Conservation (phyloP, 2,329 filamentous ascomycete species). For the Lasiodiplodia gonubiensis region DNA sequence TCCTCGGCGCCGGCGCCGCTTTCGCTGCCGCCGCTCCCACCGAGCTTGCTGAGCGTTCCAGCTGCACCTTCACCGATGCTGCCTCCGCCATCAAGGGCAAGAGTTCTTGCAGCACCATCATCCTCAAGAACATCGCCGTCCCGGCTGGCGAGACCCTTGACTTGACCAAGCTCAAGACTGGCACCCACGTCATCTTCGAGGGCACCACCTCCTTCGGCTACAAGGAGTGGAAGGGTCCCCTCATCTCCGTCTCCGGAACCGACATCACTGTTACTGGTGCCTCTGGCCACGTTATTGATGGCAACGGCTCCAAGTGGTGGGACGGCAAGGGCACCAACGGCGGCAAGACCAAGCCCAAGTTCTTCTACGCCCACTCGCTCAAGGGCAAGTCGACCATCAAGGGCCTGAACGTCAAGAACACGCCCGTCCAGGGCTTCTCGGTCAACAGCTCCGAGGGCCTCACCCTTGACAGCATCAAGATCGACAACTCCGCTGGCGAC, state of each 20-base stretch:
- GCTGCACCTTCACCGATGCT: constrained; percentile 33
- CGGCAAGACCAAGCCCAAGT: constrained; percentile 42
- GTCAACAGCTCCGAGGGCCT: constrained; percentile 48
- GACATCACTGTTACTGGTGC: constrained; percentile 49
- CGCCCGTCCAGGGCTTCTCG: constrained; percentile 58
- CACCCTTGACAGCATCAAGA: constrained; percentile 53
- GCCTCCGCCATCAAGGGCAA: constrained; percentile 28
- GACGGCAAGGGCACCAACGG: constrained; percentile 55
- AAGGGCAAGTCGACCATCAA: constrained; percentile 41
- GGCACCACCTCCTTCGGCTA: constrained; percentile 44
- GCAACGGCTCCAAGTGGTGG: constrained; percentile 52
- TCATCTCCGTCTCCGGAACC: constrained; percentile 48
- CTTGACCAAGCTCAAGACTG: constrained; percentile 58
- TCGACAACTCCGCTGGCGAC: constrained; percentile 59
- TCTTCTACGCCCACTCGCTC: constrained; percentile 31
- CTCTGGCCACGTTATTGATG: constrained; percentile 45
- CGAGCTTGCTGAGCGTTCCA: constrained; percentile 5
- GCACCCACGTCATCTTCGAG: constrained; percentile 35
- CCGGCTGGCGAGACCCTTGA: constrained; percentile 56
- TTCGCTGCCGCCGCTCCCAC: constrained; percentile 25
- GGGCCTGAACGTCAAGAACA: constrained; percentile 59
- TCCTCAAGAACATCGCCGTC: constrained; percentile 27
- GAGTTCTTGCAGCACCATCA: constrained; percentile 28
- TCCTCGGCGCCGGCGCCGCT: constrained; percentile 29
- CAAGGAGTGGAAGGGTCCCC: constrained; percentile 46